phyloP scores from a whole-genome alignment of 306 rosid species.

The Cucurbita ficifolia region DNA sequence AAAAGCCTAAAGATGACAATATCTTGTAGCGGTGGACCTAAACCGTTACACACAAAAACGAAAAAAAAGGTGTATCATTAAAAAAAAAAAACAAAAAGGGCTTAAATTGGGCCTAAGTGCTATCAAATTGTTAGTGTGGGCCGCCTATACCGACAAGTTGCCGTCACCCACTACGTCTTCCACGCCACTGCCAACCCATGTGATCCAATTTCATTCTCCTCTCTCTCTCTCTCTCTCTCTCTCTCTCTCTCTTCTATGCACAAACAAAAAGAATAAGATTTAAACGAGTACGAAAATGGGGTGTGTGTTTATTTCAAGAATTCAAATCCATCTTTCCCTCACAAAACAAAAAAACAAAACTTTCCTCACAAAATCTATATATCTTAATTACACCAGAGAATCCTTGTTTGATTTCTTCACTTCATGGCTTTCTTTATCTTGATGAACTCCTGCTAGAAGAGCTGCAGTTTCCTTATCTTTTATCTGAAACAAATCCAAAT shows the following conservation, averaged over 20 bases:
- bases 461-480: slow-evolving; percentile 58
- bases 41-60: too few species aligned
- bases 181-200: slow-evolving; percentile 11
- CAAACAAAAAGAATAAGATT: too few species aligned
- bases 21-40: too few species aligned
- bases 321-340: slow-evolving; percentile 12
- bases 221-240: neutral
- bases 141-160: neutral
- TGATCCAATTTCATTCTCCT: neutral
- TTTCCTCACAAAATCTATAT: neutral
- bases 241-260: neutral
- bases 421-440: slow-evolving; percentile 59
- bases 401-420: slow-evolving; percentile 59
- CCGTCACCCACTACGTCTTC: neutral
- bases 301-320: slow-evolving; percentile 10
- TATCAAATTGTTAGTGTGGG: neutral
- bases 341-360: neutral
- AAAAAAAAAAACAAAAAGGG: neutral
- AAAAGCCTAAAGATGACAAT: too few species aligned
- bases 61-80: too few species aligned
- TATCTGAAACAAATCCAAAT: slow-evolving; percentile 20
- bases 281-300: neutral
- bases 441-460: slow-evolving; percentile 46
- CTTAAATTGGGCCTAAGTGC: neutral
- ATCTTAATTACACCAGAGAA: slow-evolving; percentile 40